Conservation (phyloP, 148 eudicot genomes). For the Amaranthus cruentus region DNA sequence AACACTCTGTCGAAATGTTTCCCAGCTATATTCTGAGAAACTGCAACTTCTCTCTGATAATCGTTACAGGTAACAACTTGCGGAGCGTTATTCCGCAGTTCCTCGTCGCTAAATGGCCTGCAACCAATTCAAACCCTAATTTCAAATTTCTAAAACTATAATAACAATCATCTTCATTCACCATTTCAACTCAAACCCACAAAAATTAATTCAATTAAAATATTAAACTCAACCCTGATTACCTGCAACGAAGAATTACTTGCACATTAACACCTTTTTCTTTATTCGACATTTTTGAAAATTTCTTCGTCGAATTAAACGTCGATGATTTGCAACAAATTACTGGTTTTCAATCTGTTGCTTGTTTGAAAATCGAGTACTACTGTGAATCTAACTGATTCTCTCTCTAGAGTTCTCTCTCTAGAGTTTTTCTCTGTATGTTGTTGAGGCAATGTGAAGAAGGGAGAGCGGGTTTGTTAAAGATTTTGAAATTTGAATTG, state of each 20-base stretch:
- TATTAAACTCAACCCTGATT: neutral
- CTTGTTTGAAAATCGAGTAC: neutral
- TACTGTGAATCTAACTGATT: neutral
- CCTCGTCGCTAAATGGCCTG: conserved; percentile 93
- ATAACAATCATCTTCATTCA: neutral
- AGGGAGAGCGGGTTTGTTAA: conserved; percentile 24
- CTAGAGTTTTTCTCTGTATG: neutral
- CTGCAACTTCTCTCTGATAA: conserved; percentile 76
- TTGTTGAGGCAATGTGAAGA: neutral
- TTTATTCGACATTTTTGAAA: conserved; percentile 48
- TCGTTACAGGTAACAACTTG: conserved; percentile 90
- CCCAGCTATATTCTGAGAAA: conserved; percentile 89
- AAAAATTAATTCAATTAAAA: neutral
- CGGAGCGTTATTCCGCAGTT: conserved; percentile 80
- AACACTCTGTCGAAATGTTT: conserved; percentile 85
- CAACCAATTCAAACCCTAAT: conserved; percentile 2
- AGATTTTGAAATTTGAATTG: conserved; percentile 30
- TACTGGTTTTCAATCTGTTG: neutral
- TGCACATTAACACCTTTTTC: conserved; percentile 94
- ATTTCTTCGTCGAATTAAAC: neutral
- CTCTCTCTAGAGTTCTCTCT: conserved; percentile 13
- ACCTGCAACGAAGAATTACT: conserved; percentile 97
- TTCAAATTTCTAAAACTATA: neutral
- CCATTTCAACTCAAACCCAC: neutral
- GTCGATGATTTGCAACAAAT: neutral